Conservation (phyloP, 805 yeast genomes). For the Ogataea trehalophila region DNA sequence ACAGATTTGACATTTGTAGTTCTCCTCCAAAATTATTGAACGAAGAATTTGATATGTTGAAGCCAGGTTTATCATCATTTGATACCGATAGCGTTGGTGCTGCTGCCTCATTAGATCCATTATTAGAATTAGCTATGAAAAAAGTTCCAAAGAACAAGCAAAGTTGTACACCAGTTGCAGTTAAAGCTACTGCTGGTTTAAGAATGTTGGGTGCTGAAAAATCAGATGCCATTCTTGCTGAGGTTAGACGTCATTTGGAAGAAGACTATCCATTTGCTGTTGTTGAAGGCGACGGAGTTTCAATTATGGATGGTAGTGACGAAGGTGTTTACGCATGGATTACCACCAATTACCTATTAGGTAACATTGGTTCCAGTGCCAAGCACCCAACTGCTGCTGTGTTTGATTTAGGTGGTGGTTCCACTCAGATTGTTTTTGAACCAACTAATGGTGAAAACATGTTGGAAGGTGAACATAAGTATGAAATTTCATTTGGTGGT, state of each 20-base stretch:
- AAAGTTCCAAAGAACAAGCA: conserved; percentile 70
- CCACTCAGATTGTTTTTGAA: conserved; percentile 97
- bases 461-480: conserved; percentile 83
- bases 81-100: conserved; percentile 80
- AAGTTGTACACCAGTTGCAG: conserved; percentile 88
- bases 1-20: conserved; percentile 81
- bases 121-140: conserved; percentile 69
- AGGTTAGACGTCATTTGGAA: conserved; percentile 74
- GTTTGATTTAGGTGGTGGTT: conserved; percentile 97
- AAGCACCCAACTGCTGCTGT: conserved; percentile 91
- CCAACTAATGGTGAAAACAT: conserved; percentile 65
- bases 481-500: conserved; percentile 73
- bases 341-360: conserved; percentile 88
- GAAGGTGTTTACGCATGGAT: conserved; percentile 99
- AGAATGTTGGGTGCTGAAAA: conserved; percentile 77
- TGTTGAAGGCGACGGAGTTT: conserved; percentile 78
- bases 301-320: conserved; percentile 93
- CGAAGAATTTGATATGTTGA: conserved; percentile 83
- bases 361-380: conserved; percentile 81
- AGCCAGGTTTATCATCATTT: conserved; percentile 87
- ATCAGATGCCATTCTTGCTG: conserved; percentile 63
- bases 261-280: conserved; percentile 87
- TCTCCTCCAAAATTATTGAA: conserved; percentile 76
- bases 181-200: conserved; percentile 97
- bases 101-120: conserved; percentile 82